Evolutionary conservation across 805 yeast species (phyloP).

Genomic region (Saccharomycopsis malanga): DNA sequence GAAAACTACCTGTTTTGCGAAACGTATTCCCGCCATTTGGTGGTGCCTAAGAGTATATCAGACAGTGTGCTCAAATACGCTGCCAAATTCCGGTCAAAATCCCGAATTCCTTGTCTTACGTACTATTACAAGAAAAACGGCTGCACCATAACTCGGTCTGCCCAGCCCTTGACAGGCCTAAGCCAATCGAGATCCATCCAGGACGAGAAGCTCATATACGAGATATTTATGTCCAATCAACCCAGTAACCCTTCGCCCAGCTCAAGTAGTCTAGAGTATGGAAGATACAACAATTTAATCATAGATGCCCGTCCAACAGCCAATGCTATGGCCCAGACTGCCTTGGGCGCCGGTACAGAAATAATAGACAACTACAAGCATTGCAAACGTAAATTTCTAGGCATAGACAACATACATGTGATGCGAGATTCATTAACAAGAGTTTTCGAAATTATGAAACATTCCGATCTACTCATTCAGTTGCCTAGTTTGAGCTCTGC

Average conservation of each 20-base stretch:
- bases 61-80: constrained; percentile 82
- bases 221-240: constrained; percentile 59
- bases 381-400: constrained; percentile 65
- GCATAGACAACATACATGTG: constrained; percentile 92
- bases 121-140: constrained; percentile 65
- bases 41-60: constrained; percentile 72
- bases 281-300: constrained; percentile 51
- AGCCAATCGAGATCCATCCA: constrained; percentile 84
- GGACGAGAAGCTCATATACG: constrained; percentile 76
- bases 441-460: constrained; percentile 54
- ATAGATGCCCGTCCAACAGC: constrained; percentile 91
- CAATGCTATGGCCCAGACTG: constrained; percentile 94
- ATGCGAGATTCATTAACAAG: constrained; percentile 78
- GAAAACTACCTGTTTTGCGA: constrained; percentile 56
- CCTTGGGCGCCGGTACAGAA: constrained; percentile 97
- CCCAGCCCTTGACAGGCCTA: constrained; percentile 90
- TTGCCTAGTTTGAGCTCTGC: constrained; percentile 46
- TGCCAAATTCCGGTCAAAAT: constrained; percentile 77
- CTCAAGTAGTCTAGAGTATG: constrained; percentile 24
- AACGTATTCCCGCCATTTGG: constrained; percentile 62
- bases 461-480: constrained; percentile 52
- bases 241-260: constrained; percentile 24
- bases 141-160: constrained; percentile 77
- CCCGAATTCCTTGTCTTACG: constrained; percentile 73
- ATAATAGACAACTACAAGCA: constrained; percentile 77